Percentiles rank a stretch among this genome's conserved stretches.
Evolutionary conservation across 164 flowering plant species (phyloP).

Genomic region (Nelumbo lutea): DNA sequence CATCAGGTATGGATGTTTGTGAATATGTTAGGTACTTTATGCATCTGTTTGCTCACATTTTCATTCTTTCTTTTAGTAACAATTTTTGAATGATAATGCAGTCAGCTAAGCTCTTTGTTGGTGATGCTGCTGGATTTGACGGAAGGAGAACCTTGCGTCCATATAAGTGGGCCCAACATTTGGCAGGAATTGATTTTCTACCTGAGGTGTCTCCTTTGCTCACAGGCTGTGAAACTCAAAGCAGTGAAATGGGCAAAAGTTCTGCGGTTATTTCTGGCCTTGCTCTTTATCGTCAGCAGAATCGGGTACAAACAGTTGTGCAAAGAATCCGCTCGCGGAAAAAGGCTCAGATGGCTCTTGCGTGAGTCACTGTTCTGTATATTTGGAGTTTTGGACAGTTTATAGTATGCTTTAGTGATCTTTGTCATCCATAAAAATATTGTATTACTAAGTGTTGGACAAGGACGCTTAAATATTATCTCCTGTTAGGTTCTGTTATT

Average conservation of each 20-base stretch:
- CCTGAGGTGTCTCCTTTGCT: conserved; percentile 79
- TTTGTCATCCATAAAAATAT: conserved; percentile 10
- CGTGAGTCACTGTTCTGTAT: conserved; percentile 76
- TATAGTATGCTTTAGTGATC: conserved; percentile 6
- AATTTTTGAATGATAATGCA: conserved; percentile 32
- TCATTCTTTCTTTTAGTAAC: neutral
- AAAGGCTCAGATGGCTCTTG: conserved; percentile 89
- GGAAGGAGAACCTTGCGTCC: conserved; percentile 70
- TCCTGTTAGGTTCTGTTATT: conserved; percentile 7
- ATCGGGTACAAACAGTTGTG: conserved; percentile 76
- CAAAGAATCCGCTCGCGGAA: conserved; percentile 75
- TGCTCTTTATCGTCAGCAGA: conserved; percentile 79
- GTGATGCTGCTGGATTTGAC: conserved; percentile 50
- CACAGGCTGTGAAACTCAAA: conserved; percentile 32
- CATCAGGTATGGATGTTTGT: conserved; percentile 55
- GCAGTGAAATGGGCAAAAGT: conserved; percentile 38
- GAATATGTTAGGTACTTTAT: neutral
- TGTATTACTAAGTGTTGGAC: conserved; percentile 24
- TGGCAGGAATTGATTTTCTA: conserved; percentile 92
- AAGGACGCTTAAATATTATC: conserved; percentile 11
- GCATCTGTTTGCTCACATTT: neutral
- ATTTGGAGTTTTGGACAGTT: conserved; percentile 22
- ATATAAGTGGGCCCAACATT: conserved; percentile 96
- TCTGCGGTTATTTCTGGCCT: conserved; percentile 62
- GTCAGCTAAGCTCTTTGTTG: conserved; percentile 72